phyloP scores from a whole-genome alignment of 305 asterid genomes.

The Solanum chacoense region DNA sequence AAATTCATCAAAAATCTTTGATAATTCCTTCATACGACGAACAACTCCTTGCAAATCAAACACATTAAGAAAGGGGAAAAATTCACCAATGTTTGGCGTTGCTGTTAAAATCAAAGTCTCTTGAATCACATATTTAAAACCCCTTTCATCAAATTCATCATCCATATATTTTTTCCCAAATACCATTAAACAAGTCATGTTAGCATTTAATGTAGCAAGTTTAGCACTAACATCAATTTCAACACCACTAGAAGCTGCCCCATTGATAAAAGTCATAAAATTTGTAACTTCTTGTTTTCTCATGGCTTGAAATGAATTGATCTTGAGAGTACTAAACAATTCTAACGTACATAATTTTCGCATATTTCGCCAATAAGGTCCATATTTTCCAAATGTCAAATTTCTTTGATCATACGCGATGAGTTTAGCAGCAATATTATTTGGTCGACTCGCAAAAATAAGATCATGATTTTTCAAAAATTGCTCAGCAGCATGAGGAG shows the following conservation, averaged over 20 bases:
- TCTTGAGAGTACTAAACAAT: not conserved
- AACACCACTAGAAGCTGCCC: slow-evolving; percentile 2
- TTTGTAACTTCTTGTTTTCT: slow-evolving; percentile 12
- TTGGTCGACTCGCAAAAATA: slow-evolving; percentile 1
- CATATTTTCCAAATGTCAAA: not conserved
- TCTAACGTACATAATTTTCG: slow-evolving; percentile 14
- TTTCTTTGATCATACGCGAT: not conserved
- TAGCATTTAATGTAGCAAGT: slow-evolving; percentile 4
- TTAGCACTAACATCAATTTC: slow-evolving; percentile 17
- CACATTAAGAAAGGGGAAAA: slow-evolving; percentile 20
- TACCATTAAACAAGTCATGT: slow-evolving; percentile 24
- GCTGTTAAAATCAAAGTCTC: slow-evolving; percentile 9
- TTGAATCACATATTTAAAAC: slow-evolving; percentile 24
- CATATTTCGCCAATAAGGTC: slow-evolving; percentile 14
- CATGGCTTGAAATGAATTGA: slow-evolving; percentile 15
- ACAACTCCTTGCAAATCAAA: slow-evolving; percentile 38
- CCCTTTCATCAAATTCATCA: slow-evolving; percentile 19
- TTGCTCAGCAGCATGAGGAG: slow-evolving; percentile 3
- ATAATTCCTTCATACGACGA: slow-evolving; percentile 14
- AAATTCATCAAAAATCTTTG: slow-evolving; percentile 28
- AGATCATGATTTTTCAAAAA: slow-evolving; percentile 6
- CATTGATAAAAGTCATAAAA: not conserved
- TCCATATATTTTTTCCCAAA: slow-evolving; percentile 25
- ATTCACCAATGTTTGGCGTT: slow-evolving; percentile 19
- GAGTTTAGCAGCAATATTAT: not conserved